A percentile compares a stretch with the other conserved stretches of the same genome.
These are phyloP conservation scores for Xylaria bambusicola DNA, from an alignment of 495 filamentous ascomycete genomes.

Conservation along the genomic window DNA sequence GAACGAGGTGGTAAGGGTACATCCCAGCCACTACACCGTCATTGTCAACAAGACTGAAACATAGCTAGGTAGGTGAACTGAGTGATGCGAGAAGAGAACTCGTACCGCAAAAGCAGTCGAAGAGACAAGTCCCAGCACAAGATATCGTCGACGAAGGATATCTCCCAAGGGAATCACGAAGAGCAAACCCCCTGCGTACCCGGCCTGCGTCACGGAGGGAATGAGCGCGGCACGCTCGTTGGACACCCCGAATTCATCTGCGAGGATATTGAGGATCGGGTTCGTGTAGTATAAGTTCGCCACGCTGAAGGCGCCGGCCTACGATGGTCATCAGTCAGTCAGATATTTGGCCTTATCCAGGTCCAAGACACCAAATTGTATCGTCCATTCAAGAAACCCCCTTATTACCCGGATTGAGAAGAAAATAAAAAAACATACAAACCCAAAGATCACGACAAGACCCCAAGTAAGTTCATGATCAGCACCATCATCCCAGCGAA, in stretches of 20 bases:
- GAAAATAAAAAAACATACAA: constrained; percentile 27
- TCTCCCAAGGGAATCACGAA: constrained; percentile 81
- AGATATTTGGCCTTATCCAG: too few species aligned
- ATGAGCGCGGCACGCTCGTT: constrained; percentile 59
- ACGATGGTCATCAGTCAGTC: too few species aligned
- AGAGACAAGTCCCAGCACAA: constrained; percentile 66
- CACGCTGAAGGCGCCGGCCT: constrained; percentile 51
- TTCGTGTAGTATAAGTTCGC: constrained; percentile 77
- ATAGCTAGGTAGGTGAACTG: too few species aligned
- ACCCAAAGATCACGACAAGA: constrained; percentile 63
- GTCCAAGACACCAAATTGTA: too few species aligned
- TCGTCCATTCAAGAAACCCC: too few species aligned
- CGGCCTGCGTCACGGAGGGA: constrained; percentile 78
- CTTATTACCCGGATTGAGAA: too few species aligned
- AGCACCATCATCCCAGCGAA: constrained; percentile 59
- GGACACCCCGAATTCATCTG: constrained; percentile 60
- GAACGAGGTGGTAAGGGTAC: constrained; percentile 70
- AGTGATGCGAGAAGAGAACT: too few species aligned
- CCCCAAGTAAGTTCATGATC: constrained; percentile 58
- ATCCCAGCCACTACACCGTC: constrained; percentile 57
- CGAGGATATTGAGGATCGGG: constrained; percentile 67
- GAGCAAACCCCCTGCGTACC: constrained; percentile 74
- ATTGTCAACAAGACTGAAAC: too few species aligned
- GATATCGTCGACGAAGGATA: constrained; percentile 66
- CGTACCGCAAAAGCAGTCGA: constrained; percentile 69